These are phyloP conservation scores for Omphalotus guepiniiformis DNA, from an alignment of 768 basidiomycete species.

Conservation along the genomic window DNA sequence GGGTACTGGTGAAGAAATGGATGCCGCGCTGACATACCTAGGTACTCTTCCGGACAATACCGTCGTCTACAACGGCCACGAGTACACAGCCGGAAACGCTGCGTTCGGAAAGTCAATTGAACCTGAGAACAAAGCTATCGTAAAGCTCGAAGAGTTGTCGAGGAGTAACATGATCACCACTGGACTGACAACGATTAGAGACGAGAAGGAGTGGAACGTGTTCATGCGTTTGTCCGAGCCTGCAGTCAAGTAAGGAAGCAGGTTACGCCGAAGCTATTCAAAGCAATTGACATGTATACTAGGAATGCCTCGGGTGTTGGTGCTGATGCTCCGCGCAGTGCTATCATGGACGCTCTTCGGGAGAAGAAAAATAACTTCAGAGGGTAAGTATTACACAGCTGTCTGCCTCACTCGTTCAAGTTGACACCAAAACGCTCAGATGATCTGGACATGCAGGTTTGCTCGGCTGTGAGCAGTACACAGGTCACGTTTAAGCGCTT, in stretches of 20 bases:
- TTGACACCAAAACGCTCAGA: too few relatives aligned
- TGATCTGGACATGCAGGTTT: too few relatives aligned
- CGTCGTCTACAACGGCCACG: slow-evolving; percentile 84
- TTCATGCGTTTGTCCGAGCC: slow-evolving; percentile 79
- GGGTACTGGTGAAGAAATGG: slow-evolving; percentile 77
- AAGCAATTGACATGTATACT: slow-evolving; percentile 5
- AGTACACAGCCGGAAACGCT: slow-evolving; percentile 76
- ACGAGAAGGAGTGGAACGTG: slow-evolving; percentile 94
- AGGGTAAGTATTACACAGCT: slow-evolving; percentile 51
- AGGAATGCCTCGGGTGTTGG: slow-evolving; percentile 49
- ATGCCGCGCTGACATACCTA: slow-evolving; percentile 65
- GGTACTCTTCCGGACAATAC: slow-evolving; percentile 75
- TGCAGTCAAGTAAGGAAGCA: slow-evolving; percentile 59
- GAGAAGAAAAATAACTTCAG: slow-evolving; percentile 81
- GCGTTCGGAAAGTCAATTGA: slow-evolving; percentile 69
- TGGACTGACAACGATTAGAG: slow-evolving; percentile 83
- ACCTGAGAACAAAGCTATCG: slow-evolving; percentile 53
- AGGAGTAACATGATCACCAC: slow-evolving; percentile 60
- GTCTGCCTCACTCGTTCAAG: too few relatives aligned
- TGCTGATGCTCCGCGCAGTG: slow-evolving; percentile 40
- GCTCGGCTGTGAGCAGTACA: too few relatives aligned
- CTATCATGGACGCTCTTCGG: slow-evolving; percentile 71
- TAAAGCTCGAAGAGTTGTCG: slow-evolving; percentile 54
- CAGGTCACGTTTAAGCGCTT: too few relatives aligned
- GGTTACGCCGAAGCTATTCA: background rate